Base-by-base conservation (phyloP, 257 asterid species). In the Solanum pimpinellifolium region DNA sequence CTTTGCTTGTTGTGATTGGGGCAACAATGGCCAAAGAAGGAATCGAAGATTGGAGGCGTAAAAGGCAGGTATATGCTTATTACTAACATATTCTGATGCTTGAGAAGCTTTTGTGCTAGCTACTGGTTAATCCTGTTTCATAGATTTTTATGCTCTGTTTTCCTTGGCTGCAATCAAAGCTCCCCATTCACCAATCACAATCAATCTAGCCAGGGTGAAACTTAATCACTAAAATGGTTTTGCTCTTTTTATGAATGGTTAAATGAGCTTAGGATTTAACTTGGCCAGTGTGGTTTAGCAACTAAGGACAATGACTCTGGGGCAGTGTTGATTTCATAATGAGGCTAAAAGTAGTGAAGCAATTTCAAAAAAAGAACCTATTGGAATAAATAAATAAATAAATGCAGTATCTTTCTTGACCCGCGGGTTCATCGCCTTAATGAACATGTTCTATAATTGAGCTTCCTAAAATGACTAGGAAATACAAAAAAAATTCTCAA, bases 11-110 rank as follows among this genome's bases (percentile, higher is more conserved):
- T 90, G 99, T 97, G 56, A 97, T 95, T 47, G 99, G 99, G 44
- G 99, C 95, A 0, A 97, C 99, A 5, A 94, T 97, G 98, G 95
- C 93, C 29, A 97, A 97, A 90, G 99, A 97, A 88, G 99, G 95
- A 1, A 85, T 95, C 14, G 99, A 97, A 88, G 99, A 97, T 90
- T 97, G 98, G 99, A 95, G 96, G 91, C 98, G 99, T 23, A 85
- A 90, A 91, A 94, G 90, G 88, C 99, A 94, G 98, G 99, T 95
- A 39, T 21, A 13, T 73, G 13, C 72, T 41, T 39, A 37, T 37
- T 18, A 5, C 39, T 35, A 46, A 73, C 59, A 8, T 10, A 65
- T 83, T 66, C 29, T 47, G 66, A 80, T 80, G 84, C 18, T 80
- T 72, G 77, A 85, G 41, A 66, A 62, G 82, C 65, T 80, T 37